phyloP scores from a whole-genome alignment of 179 eudicot species.

The Beta corolliflora region DNA sequence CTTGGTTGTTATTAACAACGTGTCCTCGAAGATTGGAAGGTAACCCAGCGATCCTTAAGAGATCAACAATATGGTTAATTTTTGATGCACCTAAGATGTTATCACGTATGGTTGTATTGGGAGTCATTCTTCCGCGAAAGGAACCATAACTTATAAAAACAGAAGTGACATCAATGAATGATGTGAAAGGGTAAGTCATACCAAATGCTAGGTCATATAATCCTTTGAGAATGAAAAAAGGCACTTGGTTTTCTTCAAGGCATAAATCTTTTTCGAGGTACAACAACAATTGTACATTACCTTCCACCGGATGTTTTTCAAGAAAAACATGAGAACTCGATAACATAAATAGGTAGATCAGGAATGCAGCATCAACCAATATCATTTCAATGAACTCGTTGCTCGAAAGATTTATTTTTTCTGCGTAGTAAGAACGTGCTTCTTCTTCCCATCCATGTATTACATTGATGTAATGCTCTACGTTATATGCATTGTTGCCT shows the following conservation, averaged over 20 bases:
- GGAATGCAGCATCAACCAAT: too few relatives aligned
- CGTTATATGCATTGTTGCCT: too few relatives aligned
- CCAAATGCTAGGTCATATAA: slow-evolving; percentile 9
- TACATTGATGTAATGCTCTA: too few relatives aligned
- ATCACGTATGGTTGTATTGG: background rate
- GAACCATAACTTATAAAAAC: background rate
- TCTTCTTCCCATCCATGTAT: too few relatives aligned
- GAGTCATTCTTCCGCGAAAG: background rate
- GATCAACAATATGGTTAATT: slow-evolving; percentile 29
- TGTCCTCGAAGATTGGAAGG: slow-evolving; percentile 11
- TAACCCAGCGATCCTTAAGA: slow-evolving; percentile 20
- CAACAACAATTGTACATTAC: too few relatives aligned
- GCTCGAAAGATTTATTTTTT: too few relatives aligned
- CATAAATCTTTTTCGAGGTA: background rate
- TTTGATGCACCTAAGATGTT: background rate
- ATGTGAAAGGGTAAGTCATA: background rate
- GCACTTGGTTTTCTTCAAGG: slow-evolving; percentile 35
- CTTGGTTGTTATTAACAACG: background rate
- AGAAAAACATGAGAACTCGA: too few relatives aligned
- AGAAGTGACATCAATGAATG: background rate
- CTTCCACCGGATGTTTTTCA: too few relatives aligned
- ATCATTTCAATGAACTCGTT: too few relatives aligned
- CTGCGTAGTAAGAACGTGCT: too few relatives aligned
- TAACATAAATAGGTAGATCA: too few relatives aligned
- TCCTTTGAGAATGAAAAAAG: slow-evolving; percentile 21